phyloP scores from a whole-genome alignment of 2,329 filamentous ascomycete species.

The Podosphaera xanthii region DNA sequence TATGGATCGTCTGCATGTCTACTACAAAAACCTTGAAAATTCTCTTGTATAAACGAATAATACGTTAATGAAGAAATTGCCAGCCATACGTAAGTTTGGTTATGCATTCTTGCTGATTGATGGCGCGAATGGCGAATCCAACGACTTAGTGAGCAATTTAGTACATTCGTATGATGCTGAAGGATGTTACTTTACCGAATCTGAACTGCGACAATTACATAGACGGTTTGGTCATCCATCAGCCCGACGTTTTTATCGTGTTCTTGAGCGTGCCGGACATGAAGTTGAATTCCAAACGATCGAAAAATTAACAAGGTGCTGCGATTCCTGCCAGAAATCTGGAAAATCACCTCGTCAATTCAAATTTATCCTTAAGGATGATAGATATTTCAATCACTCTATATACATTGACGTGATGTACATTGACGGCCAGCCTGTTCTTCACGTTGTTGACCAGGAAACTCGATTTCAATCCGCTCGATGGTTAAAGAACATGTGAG shows the following conservation, averaged over 20 bases:
- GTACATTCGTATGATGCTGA: neutral
- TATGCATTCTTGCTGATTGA: neutral
- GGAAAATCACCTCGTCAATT: neutral
- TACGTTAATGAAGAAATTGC: neutral
- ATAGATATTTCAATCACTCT: neutral
- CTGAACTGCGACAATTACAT: neutral
- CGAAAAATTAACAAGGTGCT: neutral
- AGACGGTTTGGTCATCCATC: neutral
- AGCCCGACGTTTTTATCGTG: neutral
- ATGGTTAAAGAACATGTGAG: neutral
- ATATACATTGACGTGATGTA: neutral
- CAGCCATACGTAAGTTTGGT: neutral
- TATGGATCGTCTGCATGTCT: neutral
- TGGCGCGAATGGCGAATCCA: no score
- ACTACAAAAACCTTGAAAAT: neutral
- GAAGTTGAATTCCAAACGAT: neutral
- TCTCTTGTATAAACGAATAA: neutral
- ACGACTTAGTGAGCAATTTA: neutral
- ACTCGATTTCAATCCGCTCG: neutral
- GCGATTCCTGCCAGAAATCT: neutral
- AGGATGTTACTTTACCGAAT: neutral
- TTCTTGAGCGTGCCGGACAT: neutral
- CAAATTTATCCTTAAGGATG: neutral
- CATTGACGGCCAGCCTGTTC: neutral
- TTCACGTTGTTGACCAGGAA: neutral